These are phyloP conservation scores for Scalesia atractyloides DNA, from an alignment of 129 eudicot species.

Conservation along the genomic window DNA sequence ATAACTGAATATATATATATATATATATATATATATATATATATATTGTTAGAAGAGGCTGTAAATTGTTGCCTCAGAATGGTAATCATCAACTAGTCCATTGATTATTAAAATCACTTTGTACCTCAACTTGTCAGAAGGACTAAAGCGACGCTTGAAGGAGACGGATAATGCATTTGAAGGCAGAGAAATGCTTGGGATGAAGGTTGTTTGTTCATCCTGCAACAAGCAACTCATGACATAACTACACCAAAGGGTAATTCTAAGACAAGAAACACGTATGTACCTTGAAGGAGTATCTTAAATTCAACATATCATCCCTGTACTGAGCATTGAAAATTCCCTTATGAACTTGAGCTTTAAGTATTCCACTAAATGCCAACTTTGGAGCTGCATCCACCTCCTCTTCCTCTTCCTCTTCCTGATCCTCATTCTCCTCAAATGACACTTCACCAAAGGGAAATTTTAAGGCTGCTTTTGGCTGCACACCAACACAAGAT, in stretches of 20 bases:
- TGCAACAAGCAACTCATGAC: constrained; percentile 36
- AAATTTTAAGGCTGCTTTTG: constrained; percentile 70
- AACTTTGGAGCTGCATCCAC: constrained; percentile 47
- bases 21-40: constrained; percentile 17
- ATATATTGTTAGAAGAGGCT: constrained; percentile 1
- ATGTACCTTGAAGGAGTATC: constrained; percentile 77
- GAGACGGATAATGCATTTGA: constrained; percentile 75
- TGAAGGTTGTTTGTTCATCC: constrained; percentile 78
- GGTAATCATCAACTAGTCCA: not conserved
- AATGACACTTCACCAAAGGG: constrained; percentile 87
- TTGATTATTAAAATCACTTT: not conserved
- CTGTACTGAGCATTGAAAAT: constrained; percentile 66
- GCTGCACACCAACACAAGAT: constrained; percentile 46
- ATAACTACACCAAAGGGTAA: constrained; percentile 9
- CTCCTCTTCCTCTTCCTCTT: constrained; percentile 48
- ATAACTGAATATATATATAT: constrained; percentile 52
- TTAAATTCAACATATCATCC: constrained; percentile 66
- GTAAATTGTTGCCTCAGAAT: not conserved
- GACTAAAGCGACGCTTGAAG: constrained; percentile 78
- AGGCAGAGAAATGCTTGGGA: constrained; percentile 81
- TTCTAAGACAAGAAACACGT: not conserved
- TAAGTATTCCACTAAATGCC: constrained; percentile 62
- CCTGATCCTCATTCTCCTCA: constrained; percentile 59
- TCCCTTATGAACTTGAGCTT: constrained; percentile 65
- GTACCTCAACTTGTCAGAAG: constrained; percentile 67